Base-by-base conservation (phyloP, 2,329 filamentous ascomycete species). In the Pseudocercospora cruenta region DNA sequence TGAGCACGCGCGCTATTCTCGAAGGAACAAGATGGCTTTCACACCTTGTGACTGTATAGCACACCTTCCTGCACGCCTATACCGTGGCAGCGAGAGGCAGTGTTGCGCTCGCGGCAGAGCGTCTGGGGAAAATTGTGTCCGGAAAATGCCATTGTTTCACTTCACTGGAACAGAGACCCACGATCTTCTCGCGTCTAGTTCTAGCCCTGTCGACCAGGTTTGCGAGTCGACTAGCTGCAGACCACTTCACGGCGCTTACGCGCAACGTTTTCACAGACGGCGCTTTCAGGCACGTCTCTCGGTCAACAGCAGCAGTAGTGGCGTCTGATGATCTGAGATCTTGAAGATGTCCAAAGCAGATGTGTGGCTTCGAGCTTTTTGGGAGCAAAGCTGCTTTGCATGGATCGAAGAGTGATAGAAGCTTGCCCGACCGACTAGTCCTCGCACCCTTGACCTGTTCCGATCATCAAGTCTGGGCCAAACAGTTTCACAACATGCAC, bases 211-310 rank as follows among this genome's bases (percentile, higher is more conserved):
- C n/a, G 54, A 31, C 54, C 54, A 26, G 47, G 19, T 10, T 24
- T 22, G 54, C 33, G 47, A 39, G 28, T 39, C 54, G 54, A 19
- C 33, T 58, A 39, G 33, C 26, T 36, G 21, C 57, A 45, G 57
- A 22, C 31, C 31, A 59, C 57, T 59, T 43, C 57, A 59, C 57
- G 39, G 33, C 57, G 33, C 31, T 45, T 59, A 43, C 39, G 57
- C 36, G 19, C n/a, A 33, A 59, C 33, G 16, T 28, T 22, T 16
- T 47, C 21, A 31, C 57, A 19, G 19, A 43, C 33, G 16, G 21
- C 33, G 57, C 57, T 24, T 59, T 22, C 33, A 24, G 19, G 33
- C 55, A 21, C 31, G 55, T n/a, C 55, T 39, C 22, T 26, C 21
- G 31, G 31, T 33, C 31, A 33, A 33, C 31, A 33, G 31, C 31